Conservation (phyloP, 257 asterid species). For the Echites panduratus region DNA sequence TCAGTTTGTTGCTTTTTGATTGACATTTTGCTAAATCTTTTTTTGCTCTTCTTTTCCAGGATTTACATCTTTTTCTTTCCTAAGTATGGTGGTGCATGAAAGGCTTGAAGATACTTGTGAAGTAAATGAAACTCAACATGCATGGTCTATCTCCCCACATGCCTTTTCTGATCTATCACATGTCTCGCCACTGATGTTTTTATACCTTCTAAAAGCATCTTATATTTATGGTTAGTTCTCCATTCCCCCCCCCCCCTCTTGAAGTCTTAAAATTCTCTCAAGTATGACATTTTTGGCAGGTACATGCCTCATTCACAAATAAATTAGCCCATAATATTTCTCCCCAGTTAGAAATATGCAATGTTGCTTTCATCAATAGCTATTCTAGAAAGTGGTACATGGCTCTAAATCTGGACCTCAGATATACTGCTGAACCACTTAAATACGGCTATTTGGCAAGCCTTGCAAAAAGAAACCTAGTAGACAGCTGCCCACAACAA, state of each 20-base stretch:
- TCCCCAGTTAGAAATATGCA: background rate
- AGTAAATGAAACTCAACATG: conserved; percentile 16
- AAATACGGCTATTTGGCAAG: background rate
- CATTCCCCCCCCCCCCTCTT: background rate
- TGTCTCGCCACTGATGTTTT: conserved; percentile 77
- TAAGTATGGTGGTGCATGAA: conserved; percentile 39
- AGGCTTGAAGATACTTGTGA: conserved; percentile 24
- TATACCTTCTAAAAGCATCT: conserved; percentile 71
- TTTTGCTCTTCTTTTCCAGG: conserved; percentile 24
- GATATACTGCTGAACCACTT: background rate
- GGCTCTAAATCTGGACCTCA: background rate
- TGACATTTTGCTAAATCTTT: background rate
- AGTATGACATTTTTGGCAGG: background rate
- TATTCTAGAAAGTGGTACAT: background rate
- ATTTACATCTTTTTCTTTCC: conserved; percentile 20
- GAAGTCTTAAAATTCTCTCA: background rate
- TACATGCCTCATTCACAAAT: background rate
- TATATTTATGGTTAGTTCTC: conserved; percentile 57
- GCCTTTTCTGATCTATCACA: conserved; percentile 68
- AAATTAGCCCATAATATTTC: background rate
- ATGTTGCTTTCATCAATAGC: background rate
- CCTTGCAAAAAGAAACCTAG: too few relatives aligned
- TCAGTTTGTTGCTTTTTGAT: background rate
- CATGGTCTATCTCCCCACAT: conserved; percentile 47
- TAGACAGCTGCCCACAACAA: too few relatives aligned